A percentile compares a stretch with the other conserved stretches of the same genome.
phyloP scores from a whole-genome alignment of 1,284 basidiomycete genomes.

The Pseudozyma flocculosa region DNA sequence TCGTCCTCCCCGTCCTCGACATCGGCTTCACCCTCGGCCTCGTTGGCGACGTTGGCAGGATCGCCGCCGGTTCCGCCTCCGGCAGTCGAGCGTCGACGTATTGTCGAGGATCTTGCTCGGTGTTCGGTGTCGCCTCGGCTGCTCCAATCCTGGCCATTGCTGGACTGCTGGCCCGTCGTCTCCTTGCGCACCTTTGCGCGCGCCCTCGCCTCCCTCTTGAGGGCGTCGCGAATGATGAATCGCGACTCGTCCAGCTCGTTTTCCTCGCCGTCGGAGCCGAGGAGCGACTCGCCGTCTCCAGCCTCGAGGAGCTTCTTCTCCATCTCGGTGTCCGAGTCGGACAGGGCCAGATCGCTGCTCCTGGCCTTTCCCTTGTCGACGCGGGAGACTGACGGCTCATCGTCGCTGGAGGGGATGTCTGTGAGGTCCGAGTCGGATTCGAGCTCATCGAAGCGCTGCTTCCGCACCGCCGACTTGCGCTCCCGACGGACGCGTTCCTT shows the following conservation, averaged over 20 bases:
- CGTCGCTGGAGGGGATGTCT: constrained; percentile 32
- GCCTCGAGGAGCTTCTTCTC: constrained; percentile 52
- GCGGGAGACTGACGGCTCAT: constrained; percentile 9
- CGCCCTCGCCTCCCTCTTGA: constrained; percentile 24
- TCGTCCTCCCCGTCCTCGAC: constrained; percentile 22
- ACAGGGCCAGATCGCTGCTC: constrained; percentile 22
- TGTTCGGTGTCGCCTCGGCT: constrained; percentile 27
- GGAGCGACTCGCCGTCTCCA: constrained; percentile 52
- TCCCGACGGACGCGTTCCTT: constrained; percentile 35
- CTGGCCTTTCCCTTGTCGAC: constrained; percentile 31
- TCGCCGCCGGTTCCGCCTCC: constrained; percentile 6
- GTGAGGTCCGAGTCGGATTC: constrained; percentile 39
- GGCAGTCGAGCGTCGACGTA: neutral
- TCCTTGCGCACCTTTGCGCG: constrained; percentile 4
- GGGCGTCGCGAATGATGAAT: constrained; percentile 53
- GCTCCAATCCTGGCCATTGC: constrained; percentile 19
- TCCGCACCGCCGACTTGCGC: constrained; percentile 47
- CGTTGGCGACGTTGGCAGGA: constrained; percentile 20
- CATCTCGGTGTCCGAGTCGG: constrained; percentile 51
- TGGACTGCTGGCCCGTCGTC: constrained; percentile 1
- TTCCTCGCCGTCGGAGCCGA: constrained; percentile 53
- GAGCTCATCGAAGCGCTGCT: constrained; percentile 44
- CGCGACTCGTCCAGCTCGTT: constrained; percentile 50
- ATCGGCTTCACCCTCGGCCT: constrained; percentile 10
- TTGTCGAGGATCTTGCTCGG: constrained; percentile 14